Percentiles rank a stretch among this genome's conserved stretches.
Conservation (phyloP, 2,329 filamentous ascomycete genomes). For the Trichoderma semiorbis region DNA sequence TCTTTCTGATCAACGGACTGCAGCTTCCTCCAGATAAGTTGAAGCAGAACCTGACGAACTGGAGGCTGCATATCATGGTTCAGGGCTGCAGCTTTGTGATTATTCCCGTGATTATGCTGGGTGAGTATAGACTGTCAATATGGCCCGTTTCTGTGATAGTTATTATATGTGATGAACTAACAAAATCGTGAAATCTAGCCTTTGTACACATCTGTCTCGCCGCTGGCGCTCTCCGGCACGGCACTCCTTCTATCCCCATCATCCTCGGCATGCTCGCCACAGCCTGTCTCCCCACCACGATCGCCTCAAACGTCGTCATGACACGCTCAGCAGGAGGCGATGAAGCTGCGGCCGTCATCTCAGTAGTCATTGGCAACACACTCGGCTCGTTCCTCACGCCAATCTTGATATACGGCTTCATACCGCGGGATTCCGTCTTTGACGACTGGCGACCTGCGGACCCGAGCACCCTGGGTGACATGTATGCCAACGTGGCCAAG, state of each 20-base stretch:
- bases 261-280: slow-evolving; percentile 65
- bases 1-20: slow-evolving; percentile 69
- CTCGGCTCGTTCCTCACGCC: slow-evolving; percentile 66
- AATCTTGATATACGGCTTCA: slow-evolving; percentile 59
- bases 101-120: slow-evolving; percentile 60
- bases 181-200: slow-evolving; percentile 26
- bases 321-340: slow-evolving; percentile 66
- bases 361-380: slow-evolving; percentile 68
- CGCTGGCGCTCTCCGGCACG: slow-evolving; percentile 45
- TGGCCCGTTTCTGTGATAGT: not conserved
- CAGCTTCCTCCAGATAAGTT: slow-evolving; percentile 63
- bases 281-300: slow-evolving; percentile 68
- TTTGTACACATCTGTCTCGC: slow-evolving; percentile 47
- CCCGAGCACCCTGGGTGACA: slow-evolving; percentile 51
- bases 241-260: slow-evolving; percentile 60
- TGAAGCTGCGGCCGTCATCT: slow-evolving; percentile 61
- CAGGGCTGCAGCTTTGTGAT: slow-evolving; percentile 66
- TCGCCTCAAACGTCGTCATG: slow-evolving; percentile 72
- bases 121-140: slow-evolving; percentile 28
- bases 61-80: slow-evolving; percentile 64
- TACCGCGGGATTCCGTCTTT: slow-evolving; percentile 52
- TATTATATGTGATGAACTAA: not conserved
- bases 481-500: slow-evolving; percentile 65
- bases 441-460: slow-evolving; percentile 52
- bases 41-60: slow-evolving; percentile 58